Conservation (phyloP, 2,329 filamentous ascomycete genomes). For the Knufia petricola region DNA sequence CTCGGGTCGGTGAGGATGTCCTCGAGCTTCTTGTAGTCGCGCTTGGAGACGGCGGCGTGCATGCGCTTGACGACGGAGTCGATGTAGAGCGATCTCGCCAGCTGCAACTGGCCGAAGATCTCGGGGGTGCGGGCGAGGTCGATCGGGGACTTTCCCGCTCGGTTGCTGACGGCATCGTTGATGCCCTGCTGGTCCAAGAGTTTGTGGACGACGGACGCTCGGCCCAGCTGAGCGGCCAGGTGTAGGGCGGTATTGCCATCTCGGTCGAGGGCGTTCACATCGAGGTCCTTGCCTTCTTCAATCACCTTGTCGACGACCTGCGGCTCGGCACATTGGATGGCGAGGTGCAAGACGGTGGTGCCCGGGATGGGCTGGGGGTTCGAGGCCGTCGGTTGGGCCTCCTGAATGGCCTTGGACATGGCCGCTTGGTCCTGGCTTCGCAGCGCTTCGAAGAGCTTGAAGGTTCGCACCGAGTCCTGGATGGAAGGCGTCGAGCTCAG, state of each 20-base stretch:
- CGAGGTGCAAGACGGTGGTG: constrained; percentile 83
- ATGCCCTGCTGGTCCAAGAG: constrained; percentile 73
- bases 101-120: constrained; percentile 89
- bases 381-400: constrained; percentile 44
- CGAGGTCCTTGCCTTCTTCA: constrained; percentile 60
- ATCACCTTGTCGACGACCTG: constrained; percentile 93
- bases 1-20: constrained; percentile 73
- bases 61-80: constrained; percentile 78
- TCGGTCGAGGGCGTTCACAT: constrained; percentile 82
- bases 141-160: constrained; percentile 71
- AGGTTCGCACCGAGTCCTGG: constrained; percentile 89
- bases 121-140: constrained; percentile 86
- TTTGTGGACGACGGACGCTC: constrained; percentile 69
- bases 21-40: constrained; percentile 69
- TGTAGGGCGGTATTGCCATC: constrained; percentile 93
- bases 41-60: constrained; percentile 62
- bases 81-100: constrained; percentile 79
- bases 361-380: constrained; percentile 43
- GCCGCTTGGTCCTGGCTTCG: constrained; percentile 82
- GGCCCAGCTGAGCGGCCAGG: constrained; percentile 72
- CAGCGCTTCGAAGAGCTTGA: constrained; percentile 86
- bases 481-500: constrained; percentile 46
- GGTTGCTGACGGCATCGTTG: constrained; percentile 81
- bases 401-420: constrained; percentile 70
- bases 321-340: constrained; percentile 88